Percentiles rank a stretch among this genome's conserved stretches.
Conservation (phyloP, 257 asterid genomes). For the Hygrophila difformis region DNA sequence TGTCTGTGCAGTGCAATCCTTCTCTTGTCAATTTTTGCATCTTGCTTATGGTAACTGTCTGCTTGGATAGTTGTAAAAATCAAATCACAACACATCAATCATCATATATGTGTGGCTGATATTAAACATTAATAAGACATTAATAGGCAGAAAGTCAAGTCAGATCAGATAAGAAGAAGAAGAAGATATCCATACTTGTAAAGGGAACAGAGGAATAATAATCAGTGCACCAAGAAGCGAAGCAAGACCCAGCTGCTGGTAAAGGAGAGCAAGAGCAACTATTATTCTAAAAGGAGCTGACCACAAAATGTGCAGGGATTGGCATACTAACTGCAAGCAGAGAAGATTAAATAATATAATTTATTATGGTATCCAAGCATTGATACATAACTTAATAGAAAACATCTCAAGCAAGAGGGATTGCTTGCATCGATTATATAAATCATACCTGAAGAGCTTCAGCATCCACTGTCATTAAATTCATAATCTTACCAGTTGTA, state of each 20-base stretch:
- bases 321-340: constrained; percentile 80
- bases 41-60: constrained; percentile 78
- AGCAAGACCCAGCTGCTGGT: constrained; percentile 78
- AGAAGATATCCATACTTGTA: constrained; percentile 43
- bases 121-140: too few species aligned
- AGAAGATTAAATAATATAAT: constrained; percentile 5
- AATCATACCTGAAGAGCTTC: constrained; percentile 79
- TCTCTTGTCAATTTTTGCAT: constrained; percentile 87
- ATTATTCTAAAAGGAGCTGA: constrained; percentile 89
- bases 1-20: constrained; percentile 86
- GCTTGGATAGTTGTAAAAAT: constrained; percentile 7
- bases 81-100: not conserved
- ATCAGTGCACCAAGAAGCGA: constrained; percentile 81
- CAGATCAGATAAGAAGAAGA: too few species aligned
- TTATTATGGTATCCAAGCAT: not conserved
- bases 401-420: not conserved
- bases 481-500: constrained; percentile 84
- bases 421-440: constrained; percentile 1
- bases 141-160: too few species aligned
- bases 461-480: constrained; percentile 91
- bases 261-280: constrained; percentile 79
- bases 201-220: constrained; percentile 77
- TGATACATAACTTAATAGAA: not conserved
- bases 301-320: constrained; percentile 85
- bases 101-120: constrained; percentile 16